Evolutionary conservation across 2,329 filamentous ascomycete species (phyloP), one percentile per base, ranked within the genome.

Genomic region (Arthroderma sp.): DNA sequence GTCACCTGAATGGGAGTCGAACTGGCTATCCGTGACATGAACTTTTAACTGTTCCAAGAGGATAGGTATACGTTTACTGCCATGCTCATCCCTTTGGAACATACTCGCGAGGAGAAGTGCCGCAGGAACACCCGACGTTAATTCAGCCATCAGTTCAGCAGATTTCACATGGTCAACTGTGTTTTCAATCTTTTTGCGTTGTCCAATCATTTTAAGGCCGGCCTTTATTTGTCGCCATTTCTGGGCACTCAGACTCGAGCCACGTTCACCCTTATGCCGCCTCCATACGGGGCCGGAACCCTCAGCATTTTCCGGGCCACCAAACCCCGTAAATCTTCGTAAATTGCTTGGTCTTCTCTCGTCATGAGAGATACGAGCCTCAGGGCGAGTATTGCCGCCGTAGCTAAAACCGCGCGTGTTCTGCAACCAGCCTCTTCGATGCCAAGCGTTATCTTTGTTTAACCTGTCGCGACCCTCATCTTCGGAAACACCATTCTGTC

Each of bases 21-120:
- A 75, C 7, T 79, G 78, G 55, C 86, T 94, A 56, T 95, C 85
- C 6, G 80, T 82, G 47, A 98, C 83, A 46, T 76, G 79, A 48
- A 98, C 74, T 61, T 94, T 94, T 47, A 98, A 73, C 66, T 98
- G 91, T 62, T 98, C 91, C 5, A 98, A 74, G 3, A 98, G 75
- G 43, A 98, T 87, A 0, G 91, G 91, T 46, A 98, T 94, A 47
- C 88, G 80, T 65, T 85, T 91, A 64, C 94, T 91, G 40, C 89
- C 87, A 55, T 95, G 85, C 63, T 98, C 91, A 55, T 98, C 91
- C 46, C 91, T 77, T 65, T 96, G 91, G 55, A 96, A 91, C 85
- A 96, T 95, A 58, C 88, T 95, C 5, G 91, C 91, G 43, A 98
- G 70, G 64, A 98, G 94, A 47, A 98, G 70, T 15, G 89, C 91